These are phyloP conservation scores for Sanghuangporus sanghuang DNA, from an alignment of 1,284 basidiomycete species.

Conservation along the genomic window DNA sequence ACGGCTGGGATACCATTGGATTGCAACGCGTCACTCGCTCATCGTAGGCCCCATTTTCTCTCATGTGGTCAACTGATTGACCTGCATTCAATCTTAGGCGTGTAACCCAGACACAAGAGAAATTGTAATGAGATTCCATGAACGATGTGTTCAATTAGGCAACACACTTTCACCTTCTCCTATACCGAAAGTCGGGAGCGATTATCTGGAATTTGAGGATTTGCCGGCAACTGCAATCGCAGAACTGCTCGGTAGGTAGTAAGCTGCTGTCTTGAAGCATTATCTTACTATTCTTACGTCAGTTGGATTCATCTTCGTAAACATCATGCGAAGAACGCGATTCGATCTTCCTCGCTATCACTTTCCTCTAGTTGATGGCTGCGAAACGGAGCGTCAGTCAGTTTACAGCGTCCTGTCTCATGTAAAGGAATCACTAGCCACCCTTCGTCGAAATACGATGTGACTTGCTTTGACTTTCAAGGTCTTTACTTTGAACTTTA, in stretches of 20 bases:
- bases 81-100: conserved; percentile 9
- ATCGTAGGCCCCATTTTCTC: conserved; percentile 4
- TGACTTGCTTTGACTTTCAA: not conserved
- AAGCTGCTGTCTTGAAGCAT: not conserved
- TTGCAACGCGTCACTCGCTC: conserved; percentile 18
- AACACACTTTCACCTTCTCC: conserved; percentile 13
- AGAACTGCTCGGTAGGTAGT: conserved; percentile 20
- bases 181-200: conserved; percentile 17
- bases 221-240: conserved; percentile 8
- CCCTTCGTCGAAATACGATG: conserved; percentile 12
- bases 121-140: conserved; percentile 17
- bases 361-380: conserved; percentile 13
- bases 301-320: conserved; percentile 57
- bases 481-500: not conserved
- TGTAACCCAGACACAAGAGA: conserved; percentile 9
- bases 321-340: conserved; percentile 47
- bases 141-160: conserved; percentile 17
- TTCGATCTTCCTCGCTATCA: conserved; percentile 32
- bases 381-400: not conserved
- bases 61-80: not conserved
- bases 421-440: conserved; percentile 7
- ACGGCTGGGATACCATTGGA: conserved; percentile 20
- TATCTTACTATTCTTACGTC: not conserved
- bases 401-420: not conserved
- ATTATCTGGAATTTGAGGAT: conserved; percentile 19